Base-by-base conservation (phyloP, 2,329 filamentous ascomycete genomes). In the Nemania diffusa region DNA sequence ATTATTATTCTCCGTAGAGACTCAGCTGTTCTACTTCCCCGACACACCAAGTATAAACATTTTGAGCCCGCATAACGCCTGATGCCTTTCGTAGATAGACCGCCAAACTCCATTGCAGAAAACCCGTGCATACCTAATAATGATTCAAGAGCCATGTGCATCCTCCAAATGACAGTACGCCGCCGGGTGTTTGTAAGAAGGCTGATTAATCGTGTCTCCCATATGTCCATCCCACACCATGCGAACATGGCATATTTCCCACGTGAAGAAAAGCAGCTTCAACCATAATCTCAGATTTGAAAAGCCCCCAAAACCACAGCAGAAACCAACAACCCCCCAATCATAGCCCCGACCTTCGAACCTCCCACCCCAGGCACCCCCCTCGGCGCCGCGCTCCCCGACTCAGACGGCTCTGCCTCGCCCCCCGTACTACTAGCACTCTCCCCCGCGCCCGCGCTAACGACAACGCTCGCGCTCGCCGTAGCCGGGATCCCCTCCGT, bases 241-340 rank as follows among this genome's bases (percentile, higher is more conserved):
- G 34, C 24, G 37, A 24, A 44, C 26, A 51, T 46, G 22, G 37
- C 13, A 48, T 27, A 34, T 40, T 40, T 13, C 34, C 34, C 11
- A 13, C 8, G 5, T 40, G 3, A 40, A 40, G 3, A 40, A 32
- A 24, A 4, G 32, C 11, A 34, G 11, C 34, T 13, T 40, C 34
- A 40, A 40, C 11, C 6, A 15, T 7, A 15, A 13, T 15, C 5
- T 32, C 51, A 34, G 27, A 77, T 57, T 46, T 73, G 73, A 55
- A 77, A 71, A 32, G 73, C 73, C 6, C 75, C 75, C 37, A 77
- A 73, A 5, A 72, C 72, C 29, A 72, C 74, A 22, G 79, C 79
- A 4, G 79, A 80, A 64, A 81, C 73, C 27, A 81, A 74, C 58
- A 81, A 70, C 5, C 78, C 79, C 1, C 79, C 79, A 3, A 81